These are phyloP conservation scores for Aspergillus incahuasiensis DNA, from an alignment of 495 filamentous ascomycete species.

Conservation along the genomic window DNA sequence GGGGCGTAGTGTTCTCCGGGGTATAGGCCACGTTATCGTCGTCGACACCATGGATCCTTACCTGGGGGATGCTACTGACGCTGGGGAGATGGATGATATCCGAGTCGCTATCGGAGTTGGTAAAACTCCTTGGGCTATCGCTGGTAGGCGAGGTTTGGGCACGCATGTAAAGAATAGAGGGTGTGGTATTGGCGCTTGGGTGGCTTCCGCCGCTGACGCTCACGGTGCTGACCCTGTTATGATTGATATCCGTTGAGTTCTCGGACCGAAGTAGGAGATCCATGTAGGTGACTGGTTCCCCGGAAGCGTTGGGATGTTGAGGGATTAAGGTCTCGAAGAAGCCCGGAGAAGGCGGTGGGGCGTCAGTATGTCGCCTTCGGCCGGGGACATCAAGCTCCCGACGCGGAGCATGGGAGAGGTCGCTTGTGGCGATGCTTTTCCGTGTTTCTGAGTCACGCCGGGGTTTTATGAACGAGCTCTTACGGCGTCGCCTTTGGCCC, in stretches of 20 bases:
- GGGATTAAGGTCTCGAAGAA: slow-evolving; percentile 25
- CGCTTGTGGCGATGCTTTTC: slow-evolving; percentile 33
- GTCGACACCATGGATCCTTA: slow-evolving; percentile 37
- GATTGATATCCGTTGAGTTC: slow-evolving; percentile 8
- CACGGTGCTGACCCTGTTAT: not conserved
- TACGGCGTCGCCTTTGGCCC: slow-evolving; percentile 28
- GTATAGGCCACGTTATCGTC: slow-evolving; percentile 37
- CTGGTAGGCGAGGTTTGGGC: slow-evolving; percentile 30
- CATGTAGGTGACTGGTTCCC: slow-evolving; percentile 33
- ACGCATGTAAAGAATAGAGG: slow-evolving; percentile 37
- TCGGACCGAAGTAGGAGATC: slow-evolving; percentile 27
- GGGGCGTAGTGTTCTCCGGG: slow-evolving; percentile 25
- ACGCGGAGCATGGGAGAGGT: slow-evolving; percentile 24
- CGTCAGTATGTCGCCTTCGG: slow-evolving; percentile 38
- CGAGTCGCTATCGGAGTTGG: slow-evolving; percentile 33
- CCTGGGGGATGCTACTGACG: slow-evolving; percentile 20
- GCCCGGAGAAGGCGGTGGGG: slow-evolving; percentile 31
- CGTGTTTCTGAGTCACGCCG: slow-evolving; percentile 27
- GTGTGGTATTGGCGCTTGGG: slow-evolving; percentile 13
- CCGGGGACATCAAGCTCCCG: slow-evolving; percentile 9
- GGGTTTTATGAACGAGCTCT: slow-evolving; percentile 33
- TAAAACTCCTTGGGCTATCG: slow-evolving; percentile 21
- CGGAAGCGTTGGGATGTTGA: slow-evolving; percentile 1
- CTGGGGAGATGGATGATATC: slow-evolving; percentile 39
- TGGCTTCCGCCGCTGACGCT: not conserved